Conservation (phyloP, 1,139 yeast genomes). For the Kazachstania sp. region DNA sequence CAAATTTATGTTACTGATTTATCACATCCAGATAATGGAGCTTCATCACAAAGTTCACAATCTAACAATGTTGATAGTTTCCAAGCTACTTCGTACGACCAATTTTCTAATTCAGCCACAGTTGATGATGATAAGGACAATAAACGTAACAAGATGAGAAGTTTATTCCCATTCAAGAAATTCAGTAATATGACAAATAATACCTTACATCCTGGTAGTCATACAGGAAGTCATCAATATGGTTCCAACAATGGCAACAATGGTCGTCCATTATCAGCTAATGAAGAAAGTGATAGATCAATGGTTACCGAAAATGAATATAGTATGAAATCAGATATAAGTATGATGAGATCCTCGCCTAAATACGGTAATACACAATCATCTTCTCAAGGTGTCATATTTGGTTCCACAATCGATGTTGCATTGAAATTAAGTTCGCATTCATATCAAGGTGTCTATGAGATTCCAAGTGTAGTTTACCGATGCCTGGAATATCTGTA, state of each 20-base stretch:
- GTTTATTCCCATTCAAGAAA: conserved; percentile 52
- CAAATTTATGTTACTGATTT: conserved; percentile 17
- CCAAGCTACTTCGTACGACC: conserved; percentile 16
- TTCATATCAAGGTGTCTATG: conserved; percentile 35
- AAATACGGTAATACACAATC: conserved; percentile 1
- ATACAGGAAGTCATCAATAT: not conserved
- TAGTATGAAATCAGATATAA: not conserved
- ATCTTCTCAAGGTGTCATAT: conserved; percentile 33
- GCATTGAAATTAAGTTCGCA: conserved; percentile 46
- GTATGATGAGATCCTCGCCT: not conserved
- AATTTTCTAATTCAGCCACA: conserved; percentile 4
- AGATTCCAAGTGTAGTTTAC: conserved; percentile 68
- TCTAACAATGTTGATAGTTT: conserved; percentile 6
- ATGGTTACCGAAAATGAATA: not conserved
- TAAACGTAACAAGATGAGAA: conserved; percentile 45
- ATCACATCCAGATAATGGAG: conserved; percentile 3
- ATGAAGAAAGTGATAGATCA: not conserved
- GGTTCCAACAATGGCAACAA: not conserved
- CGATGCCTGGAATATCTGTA: conserved; percentile 67
- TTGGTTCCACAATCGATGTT: conserved; percentile 56
- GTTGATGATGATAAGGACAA: conserved; percentile 32
- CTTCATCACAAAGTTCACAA: not conserved
- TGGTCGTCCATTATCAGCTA: not conserved
- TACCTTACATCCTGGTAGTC: not conserved
- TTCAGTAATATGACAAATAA: conserved; percentile 11